Evolutionary conservation across 129 eudicot genomes (phyloP).

Genomic region (Helichrysum umbraculigerum): DNA sequence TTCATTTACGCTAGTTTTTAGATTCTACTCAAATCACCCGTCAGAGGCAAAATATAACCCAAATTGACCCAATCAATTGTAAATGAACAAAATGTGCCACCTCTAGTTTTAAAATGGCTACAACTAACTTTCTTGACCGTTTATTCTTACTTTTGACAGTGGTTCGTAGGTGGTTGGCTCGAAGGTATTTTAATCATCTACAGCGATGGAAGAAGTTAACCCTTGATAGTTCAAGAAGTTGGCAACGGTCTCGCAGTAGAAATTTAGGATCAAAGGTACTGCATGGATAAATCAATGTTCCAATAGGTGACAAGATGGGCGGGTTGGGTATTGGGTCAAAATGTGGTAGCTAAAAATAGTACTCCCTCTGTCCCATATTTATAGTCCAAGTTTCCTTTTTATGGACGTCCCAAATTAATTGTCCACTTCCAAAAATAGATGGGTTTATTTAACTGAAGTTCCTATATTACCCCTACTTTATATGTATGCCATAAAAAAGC

Average conservation of each 20-base stretch:
- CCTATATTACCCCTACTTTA: no score
- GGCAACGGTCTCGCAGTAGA: constrained; percentile 32
- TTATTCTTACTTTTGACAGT: constrained; percentile 42
- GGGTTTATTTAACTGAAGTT: no score
- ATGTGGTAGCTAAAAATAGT: not conserved
- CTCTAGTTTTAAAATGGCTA: not conserved
- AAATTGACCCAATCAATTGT: not conserved
- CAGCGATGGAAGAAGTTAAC: constrained; percentile 38
- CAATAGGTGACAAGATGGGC: not conserved
- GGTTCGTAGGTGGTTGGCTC: constrained; percentile 86
- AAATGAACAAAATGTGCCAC: not conserved
- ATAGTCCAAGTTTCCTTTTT: no score
- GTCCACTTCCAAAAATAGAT: no score
- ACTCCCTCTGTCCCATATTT: no score
- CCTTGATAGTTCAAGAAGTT: constrained; percentile 33
- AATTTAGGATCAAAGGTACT: constrained; percentile 62
- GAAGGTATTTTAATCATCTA: constrained; percentile 50
- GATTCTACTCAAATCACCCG: not conserved
- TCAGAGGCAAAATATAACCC: not conserved
- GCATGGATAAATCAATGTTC: not conserved
- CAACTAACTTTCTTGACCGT: not conserved
- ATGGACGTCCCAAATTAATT: no score
- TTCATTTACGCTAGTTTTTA: not conserved
- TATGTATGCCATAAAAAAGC: no score
- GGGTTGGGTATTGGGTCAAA: not conserved